phyloP scores from a whole-genome alignment of 148 eudicot genomes.

The Spergularia marina region DNA sequence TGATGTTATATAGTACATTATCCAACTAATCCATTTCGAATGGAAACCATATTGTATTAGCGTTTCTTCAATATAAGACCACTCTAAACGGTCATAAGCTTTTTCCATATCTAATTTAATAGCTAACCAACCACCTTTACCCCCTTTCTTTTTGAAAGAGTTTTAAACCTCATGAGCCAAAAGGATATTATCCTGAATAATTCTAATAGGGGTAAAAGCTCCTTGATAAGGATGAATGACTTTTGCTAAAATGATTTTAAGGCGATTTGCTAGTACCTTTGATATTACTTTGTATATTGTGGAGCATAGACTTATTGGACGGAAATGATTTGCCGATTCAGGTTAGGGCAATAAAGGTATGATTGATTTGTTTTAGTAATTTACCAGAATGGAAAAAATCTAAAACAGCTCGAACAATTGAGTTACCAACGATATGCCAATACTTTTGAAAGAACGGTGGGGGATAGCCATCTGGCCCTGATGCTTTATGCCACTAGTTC shows the following conservation, averaged over 20 bases:
- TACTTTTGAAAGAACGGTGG: too few species aligned
- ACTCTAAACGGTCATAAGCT: not conserved
- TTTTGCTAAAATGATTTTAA: not conserved
- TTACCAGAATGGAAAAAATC: too few species aligned
- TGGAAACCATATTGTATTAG: not conserved
- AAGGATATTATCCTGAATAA: not conserved
- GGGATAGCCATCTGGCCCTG: too few species aligned
- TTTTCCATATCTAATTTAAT: not conserved
- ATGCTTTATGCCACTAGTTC: too few species aligned
- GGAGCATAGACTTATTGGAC: too few species aligned
- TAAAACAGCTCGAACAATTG: too few species aligned
- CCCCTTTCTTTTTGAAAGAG: not conserved
- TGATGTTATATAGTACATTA: not conserved
- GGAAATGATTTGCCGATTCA: too few species aligned
- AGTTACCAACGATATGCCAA: too few species aligned
- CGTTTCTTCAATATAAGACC: not conserved
- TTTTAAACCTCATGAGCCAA: not conserved
- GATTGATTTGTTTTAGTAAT: too few species aligned
- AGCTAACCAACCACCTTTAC: not conserved
- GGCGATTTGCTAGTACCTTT: too few species aligned
- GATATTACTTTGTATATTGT: too few species aligned
- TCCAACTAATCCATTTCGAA: not conserved
- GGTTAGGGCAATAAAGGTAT: too few species aligned
- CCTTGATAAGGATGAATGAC: not conserved
- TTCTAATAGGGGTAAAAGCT: not conserved